A percentile compares a stretch with the other conserved stretches of the same genome.
phyloP scores from a whole-genome alignment of 2,329 filamentous ascomycete genomes.

The Cladophialophora chaetospira region DNA sequence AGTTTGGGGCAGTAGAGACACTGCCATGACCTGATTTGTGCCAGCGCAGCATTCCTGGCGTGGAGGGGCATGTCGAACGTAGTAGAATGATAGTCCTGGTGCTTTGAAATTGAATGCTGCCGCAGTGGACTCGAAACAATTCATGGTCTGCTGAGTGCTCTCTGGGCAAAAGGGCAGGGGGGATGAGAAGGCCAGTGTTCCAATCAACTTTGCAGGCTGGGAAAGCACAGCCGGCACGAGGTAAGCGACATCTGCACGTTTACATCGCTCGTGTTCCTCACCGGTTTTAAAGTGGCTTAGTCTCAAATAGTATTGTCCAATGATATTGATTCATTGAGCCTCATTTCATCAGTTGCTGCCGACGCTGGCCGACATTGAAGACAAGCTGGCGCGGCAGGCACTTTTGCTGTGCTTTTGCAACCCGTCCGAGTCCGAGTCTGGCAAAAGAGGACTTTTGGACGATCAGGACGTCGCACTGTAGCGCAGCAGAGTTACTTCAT shows the following conservation, averaged over 20 bases:
- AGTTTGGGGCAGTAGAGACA: not conserved
- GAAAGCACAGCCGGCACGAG: not conserved
- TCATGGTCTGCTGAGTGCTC: not conserved
- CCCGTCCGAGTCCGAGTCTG: not conserved
- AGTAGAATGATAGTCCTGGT: not conserved
- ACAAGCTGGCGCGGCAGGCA: not conserved
- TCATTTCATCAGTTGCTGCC: constrained; percentile 1
- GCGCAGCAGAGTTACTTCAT: not conserved
- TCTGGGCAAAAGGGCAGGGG: not conserved
- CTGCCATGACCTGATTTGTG: not conserved
- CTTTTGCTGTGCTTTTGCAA: not conserved
- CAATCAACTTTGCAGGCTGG: not conserved
- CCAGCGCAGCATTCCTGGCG: constrained; percentile 1
- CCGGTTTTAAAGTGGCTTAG: no score
- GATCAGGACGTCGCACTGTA: not conserved
- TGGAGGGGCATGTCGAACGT: not conserved
- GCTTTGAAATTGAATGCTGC: not conserved
- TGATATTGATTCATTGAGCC: no score
- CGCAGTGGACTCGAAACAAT: not conserved
- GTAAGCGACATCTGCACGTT: not conserved
- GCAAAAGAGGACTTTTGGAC: not conserved
- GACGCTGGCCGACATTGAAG: constrained; percentile 3
- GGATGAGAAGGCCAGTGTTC: not conserved
- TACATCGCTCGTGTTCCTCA: not conserved
- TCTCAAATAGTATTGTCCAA: no score